These are phyloP conservation scores for Hygrocybe punicea DNA, from an alignment of 768 basidiomycete species.

Conservation along the genomic window DNA sequence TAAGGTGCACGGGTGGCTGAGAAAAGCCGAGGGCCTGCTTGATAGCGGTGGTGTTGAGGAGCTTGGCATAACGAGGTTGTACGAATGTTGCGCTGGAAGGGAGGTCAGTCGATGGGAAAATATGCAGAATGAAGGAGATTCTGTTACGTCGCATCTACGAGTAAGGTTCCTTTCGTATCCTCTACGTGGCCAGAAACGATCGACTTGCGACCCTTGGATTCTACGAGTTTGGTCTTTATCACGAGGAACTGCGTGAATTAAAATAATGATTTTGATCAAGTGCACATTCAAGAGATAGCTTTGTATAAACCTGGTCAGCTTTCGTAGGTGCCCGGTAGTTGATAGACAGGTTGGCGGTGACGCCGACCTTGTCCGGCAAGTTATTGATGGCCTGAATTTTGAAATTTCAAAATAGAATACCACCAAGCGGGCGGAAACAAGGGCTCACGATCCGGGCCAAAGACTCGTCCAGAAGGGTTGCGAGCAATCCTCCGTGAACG, in stretches of 20 bases:
- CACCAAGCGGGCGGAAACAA: not conserved
- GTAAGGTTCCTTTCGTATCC: constrained; percentile 72
- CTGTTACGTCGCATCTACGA: constrained; percentile 85
- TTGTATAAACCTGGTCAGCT: constrained; percentile 69
- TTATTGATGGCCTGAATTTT: constrained; percentile 69
- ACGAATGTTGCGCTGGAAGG: constrained; percentile 71
- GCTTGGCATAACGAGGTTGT: not conserved
- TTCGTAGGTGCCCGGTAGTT: constrained; percentile 85
- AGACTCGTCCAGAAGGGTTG: constrained; percentile 85
- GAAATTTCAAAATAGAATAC: not conserved
- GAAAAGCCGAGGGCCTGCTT: too few species aligned
- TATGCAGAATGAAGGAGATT: constrained; percentile 26
- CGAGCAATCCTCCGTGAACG: constrained; percentile 87
- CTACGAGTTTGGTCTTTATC: constrained; percentile 63
- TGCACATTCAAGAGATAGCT: not conserved
- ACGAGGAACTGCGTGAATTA: constrained; percentile 65
- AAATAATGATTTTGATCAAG: not conserved
- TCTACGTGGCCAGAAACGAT: constrained; percentile 70
- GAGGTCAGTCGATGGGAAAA: not conserved
- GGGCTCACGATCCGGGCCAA: constrained; percentile 66
- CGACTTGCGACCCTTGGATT: constrained; percentile 75
- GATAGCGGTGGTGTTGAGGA: too few species aligned
- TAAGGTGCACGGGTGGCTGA: too few species aligned
- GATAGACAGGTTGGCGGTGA: constrained; percentile 81
- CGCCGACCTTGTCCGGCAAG: constrained; percentile 85